Evolutionary conservation across 257 asterid genomes (phyloP), one percentile per base, ranked within the genome.

Genomic region (Solanum stenotomum): DNA sequence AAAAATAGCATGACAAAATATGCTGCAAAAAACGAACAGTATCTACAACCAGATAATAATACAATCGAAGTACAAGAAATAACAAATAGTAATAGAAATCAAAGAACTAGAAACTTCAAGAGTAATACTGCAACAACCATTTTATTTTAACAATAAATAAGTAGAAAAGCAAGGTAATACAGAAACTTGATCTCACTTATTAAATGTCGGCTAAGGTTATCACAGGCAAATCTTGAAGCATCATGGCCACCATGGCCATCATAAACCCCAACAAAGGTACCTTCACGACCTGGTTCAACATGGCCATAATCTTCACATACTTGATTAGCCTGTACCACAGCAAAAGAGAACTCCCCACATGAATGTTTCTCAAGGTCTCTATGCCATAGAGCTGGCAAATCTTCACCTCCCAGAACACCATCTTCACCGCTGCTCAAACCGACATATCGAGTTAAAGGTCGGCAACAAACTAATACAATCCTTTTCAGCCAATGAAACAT

Each of bases 161-260:
- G 1, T 11, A 42, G 49, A 42, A 42, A 3, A 10, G 52, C 56
- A 85, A 25, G 56, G 23, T 4, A 42, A 76, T n/a, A 25, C 3
- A 25, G 37, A 44, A 42, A 81, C 20, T 35, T 16, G 37, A 44
- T 68, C 97, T 92, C 75, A 96, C 98, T 94, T 14, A 89, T 91
- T 63, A 96, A 76, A 89, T 94, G 92, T 31, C 14, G 87, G 87
- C 90, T 93, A 89, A 95, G 93, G 90, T 94, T 91, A 86, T 93
- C 93, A 72, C 90, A 87, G 35, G 94, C 88, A 94, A 87, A 96
- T 87, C 81, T 91, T 40, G 98, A 78, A 37, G 97, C 97, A 68
- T 92, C 97, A 46, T 89, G 88, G 82, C 99, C 96, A 87, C 99
- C 98, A 87, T 96, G 98, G 87, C 99, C 99, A 87, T 96, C 99